phyloP scores from a whole-genome alignment of 345 rosid species.

The Trapa incisa region DNA sequence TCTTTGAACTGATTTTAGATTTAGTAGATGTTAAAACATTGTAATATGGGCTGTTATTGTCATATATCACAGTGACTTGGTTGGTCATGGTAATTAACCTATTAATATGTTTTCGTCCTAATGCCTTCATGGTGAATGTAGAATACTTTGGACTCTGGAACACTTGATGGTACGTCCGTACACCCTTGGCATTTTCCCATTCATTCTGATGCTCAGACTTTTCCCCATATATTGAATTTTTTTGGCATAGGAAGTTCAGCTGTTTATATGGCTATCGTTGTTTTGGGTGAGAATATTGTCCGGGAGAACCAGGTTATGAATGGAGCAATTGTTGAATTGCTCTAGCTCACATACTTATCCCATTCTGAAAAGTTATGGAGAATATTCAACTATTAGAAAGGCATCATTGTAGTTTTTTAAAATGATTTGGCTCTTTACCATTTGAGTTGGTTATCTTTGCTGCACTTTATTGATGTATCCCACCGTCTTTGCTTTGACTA shows the following conservation, averaged over 20 bases:
- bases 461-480: neutral
- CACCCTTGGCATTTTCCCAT: neutral
- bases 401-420: neutral
- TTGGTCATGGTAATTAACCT: neutral
- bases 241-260: neutral
- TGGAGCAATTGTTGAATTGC: neutral
- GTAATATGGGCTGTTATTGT: neutral
- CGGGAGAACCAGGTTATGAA: neutral
- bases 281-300: neutral
- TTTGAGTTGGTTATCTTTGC: neutral
- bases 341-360: neutral
- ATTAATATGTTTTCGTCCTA: neutral
- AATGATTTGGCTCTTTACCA: neutral
- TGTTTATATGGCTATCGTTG: neutral
- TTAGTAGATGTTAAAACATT: neutral
- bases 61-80: neutral
- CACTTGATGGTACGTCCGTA: neutral
- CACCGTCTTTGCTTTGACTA: neutral
- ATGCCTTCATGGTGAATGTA: neutral
- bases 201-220: neutral
- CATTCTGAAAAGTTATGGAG: neutral
- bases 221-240: neutral
- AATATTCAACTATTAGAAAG: neutral
- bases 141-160: neutral
- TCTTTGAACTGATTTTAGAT: constrained; percentile 2